Conservation (phyloP, 805 yeast species). For the Candida sakaeoensis region DNA sequence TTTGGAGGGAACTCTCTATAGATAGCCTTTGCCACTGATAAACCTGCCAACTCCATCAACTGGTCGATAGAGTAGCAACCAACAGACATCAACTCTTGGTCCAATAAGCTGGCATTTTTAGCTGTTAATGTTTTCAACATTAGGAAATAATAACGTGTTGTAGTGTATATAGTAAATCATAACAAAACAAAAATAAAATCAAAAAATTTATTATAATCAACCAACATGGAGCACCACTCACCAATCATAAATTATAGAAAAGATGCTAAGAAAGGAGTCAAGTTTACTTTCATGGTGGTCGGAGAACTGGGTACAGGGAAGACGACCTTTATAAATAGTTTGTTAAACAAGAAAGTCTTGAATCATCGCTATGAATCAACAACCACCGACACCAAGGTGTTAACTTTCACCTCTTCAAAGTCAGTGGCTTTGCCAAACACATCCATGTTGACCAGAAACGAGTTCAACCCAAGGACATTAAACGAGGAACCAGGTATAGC, state of each 20-base stretch:
- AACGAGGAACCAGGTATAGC: constrained; percentile 72
- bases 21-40: constrained; percentile 87
- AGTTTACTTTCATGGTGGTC: constrained; percentile 36
- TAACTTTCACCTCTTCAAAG: constrained; percentile 55
- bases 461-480: constrained; percentile 59
- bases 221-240: constrained; percentile 16
- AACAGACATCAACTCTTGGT: constrained; percentile 81
- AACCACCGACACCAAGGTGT: constrained; percentile 40
- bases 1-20: constrained; percentile 58
- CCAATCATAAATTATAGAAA: constrained; percentile 45
- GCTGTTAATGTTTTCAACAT: constrained; percentile 31
- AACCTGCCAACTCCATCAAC: constrained; percentile 94
- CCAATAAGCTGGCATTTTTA: constrained; percentile 69
- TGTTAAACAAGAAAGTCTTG: constrained; percentile 62
- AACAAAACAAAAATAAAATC: background rate
- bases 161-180: constrained; percentile 5
- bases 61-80: constrained; percentile 82
- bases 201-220: background rate
- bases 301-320: constrained; percentile 50
- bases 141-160: constrained; percentile 4
- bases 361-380: constrained; percentile 51
- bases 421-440: constrained; percentile 54
- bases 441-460: constrained; percentile 49
- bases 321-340: constrained; percentile 74
- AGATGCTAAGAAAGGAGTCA: constrained; percentile 25